Percentiles rank a stretch among this genome's conserved stretches.
Conservation (phyloP, 2,329 filamentous ascomycete species). For the Xylaria arbuscula region DNA sequence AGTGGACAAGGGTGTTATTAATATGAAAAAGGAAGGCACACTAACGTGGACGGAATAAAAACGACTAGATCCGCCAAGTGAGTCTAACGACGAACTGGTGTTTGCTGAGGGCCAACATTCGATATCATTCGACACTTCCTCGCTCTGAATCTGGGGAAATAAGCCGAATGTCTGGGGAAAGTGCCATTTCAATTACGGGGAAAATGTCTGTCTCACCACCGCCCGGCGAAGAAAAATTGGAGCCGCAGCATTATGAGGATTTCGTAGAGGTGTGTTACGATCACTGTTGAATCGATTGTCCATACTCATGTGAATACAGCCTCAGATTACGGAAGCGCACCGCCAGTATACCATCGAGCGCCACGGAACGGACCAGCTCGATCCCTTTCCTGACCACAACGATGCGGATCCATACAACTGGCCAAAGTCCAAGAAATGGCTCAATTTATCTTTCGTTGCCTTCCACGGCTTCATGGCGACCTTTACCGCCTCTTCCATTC, state of each 20-base stretch:
- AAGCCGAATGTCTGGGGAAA: not conserved
- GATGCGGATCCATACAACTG: constrained; percentile 36
- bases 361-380: constrained; percentile 32
- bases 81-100: not conserved
- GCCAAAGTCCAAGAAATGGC: constrained; percentile 27
- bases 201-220: constrained; percentile 13
- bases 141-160: not conserved
- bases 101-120: not conserved
- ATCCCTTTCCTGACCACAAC: constrained; percentile 27
- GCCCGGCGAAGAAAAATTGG: constrained; percentile 6
- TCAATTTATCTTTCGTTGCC: constrained; percentile 32
- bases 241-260: constrained; percentile 8
- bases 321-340: constrained; percentile 28
- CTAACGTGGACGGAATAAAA: constrained; percentile 2
- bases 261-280: constrained; percentile 11
- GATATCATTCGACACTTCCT: not conserved
- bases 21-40: not conserved
- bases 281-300: not conserved
- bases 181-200: not conserved
- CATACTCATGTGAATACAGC: constrained; percentile 19
- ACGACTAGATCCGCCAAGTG: not conserved
- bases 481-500: constrained; percentile 30
- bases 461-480: constrained; percentile 35
- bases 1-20: not conserved
- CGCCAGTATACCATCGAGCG: constrained; percentile 32